Conservation (phyloP, 768 basidiomycete genomes). For the Hericium alpestre region DNA sequence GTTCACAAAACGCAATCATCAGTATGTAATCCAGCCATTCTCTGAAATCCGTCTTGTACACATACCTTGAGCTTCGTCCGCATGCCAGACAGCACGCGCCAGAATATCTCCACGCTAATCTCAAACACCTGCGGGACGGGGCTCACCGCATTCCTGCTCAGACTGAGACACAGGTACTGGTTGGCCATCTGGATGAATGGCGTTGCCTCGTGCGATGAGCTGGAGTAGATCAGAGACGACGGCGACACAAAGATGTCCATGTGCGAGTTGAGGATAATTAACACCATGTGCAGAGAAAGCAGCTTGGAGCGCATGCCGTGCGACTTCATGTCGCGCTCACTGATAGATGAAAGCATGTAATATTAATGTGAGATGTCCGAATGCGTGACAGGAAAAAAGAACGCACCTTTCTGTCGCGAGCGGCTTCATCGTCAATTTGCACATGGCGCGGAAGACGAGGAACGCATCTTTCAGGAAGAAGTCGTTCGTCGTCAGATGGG, state of each 20-base stretch:
- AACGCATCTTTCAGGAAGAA: slow-evolving; percentile 96
- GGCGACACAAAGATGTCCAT: slow-evolving; percentile 86
- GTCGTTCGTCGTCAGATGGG: slow-evolving; percentile 66
- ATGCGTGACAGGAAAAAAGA: neutral
- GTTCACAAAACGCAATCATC: neutral
- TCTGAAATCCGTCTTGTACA: too few relatives aligned
- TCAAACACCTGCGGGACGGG: slow-evolving; percentile 96
- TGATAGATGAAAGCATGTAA: slow-evolving; percentile 22
- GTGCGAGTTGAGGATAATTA: slow-evolving; percentile 86
- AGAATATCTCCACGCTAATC: slow-evolving; percentile 96
- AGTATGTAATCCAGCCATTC: neutral
- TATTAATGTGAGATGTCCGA: neutral
- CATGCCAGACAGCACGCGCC: slow-evolving; percentile 90
- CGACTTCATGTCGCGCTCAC: slow-evolving; percentile 92
- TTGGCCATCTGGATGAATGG: slow-evolving; percentile 89
- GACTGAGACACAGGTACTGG: slow-evolving; percentile 86
- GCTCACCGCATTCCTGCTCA: slow-evolving; percentile 93
- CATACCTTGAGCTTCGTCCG: slow-evolving; percentile 89
- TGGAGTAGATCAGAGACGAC: slow-evolving; percentile 83
- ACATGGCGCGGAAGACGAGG: slow-evolving; percentile 91
- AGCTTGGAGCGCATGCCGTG: slow-evolving; percentile 97
- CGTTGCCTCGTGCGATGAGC: slow-evolving; percentile 77
- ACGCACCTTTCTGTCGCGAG: slow-evolving; percentile 83
- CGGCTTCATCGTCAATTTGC: slow-evolving; percentile 97
- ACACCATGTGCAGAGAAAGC: slow-evolving; percentile 85